Conservation (phyloP, 1,284 basidiomycete genomes). For the Dichomitus squalens region DNA sequence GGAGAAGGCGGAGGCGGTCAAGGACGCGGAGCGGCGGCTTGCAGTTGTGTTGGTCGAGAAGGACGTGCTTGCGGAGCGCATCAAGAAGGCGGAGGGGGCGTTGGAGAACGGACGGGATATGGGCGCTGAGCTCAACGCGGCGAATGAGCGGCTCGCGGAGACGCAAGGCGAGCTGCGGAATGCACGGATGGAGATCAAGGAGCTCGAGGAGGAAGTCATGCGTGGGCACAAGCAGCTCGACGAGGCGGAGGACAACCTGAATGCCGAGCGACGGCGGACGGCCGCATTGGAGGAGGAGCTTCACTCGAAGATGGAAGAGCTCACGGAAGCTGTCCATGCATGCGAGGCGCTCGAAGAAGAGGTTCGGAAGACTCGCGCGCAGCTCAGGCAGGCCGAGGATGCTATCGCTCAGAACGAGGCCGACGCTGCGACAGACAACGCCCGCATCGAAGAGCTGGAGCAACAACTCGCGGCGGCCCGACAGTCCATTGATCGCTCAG, state of each 20-base stretch:
- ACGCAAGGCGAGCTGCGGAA: slow-evolving; percentile 57
- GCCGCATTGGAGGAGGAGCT: slow-evolving; percentile 40
- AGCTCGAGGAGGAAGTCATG: slow-evolving; percentile 57
- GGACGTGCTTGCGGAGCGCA: slow-evolving; percentile 56
- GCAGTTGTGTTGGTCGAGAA: slow-evolving; percentile 50
- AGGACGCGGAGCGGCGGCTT: slow-evolving; percentile 49
- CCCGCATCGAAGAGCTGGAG: slow-evolving; percentile 55
- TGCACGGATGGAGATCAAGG: slow-evolving; percentile 56
- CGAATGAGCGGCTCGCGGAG: slow-evolving; percentile 58
- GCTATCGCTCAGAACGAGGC: slow-evolving; percentile 61
- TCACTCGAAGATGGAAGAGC: slow-evolving; percentile 34
- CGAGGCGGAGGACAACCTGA: slow-evolving; percentile 54
- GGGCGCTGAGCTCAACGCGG: slow-evolving; percentile 62
- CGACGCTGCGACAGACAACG: slow-evolving; percentile 45
- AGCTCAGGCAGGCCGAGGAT: slow-evolving; percentile 46
- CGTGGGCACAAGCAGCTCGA: slow-evolving; percentile 50
- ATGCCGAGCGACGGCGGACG: slow-evolving; percentile 46
- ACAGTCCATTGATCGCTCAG: slow-evolving; percentile 47
- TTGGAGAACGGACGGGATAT: slow-evolving; percentile 64
- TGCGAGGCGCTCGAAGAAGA: slow-evolving; percentile 32
- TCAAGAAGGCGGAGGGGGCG: slow-evolving; percentile 60
- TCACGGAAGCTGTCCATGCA: slow-evolving; percentile 24
- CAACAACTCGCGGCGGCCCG: slow-evolving; percentile 48
- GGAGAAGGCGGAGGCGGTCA: slow-evolving; percentile 46
- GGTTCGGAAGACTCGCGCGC: slow-evolving; percentile 34